Evolutionary conservation across 371 early-diverging fungal genomes (phyloP), one percentile per base, ranked within the genome.

Genomic region (Nosema muscidifuracis): DNA sequence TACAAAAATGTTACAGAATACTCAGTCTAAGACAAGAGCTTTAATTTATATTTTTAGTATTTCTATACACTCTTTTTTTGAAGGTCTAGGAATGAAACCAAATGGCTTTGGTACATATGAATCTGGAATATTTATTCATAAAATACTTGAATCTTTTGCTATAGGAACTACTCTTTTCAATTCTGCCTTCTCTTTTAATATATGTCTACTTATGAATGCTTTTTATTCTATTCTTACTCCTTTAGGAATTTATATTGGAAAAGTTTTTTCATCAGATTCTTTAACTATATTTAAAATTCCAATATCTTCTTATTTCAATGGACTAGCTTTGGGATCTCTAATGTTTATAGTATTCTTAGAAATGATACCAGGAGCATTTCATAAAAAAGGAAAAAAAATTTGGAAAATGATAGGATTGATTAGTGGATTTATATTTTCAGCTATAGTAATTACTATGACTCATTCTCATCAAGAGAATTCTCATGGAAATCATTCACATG

Each of bases 21-120:
- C 73, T 12, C 74, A 74, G 0, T 66, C 73, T 13, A 77, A 72
- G 36, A 62, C 73, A 62, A 71, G 80, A 60, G 83, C 79, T 0
- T 64, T 81, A 16, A 72, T 83, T 42, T 79, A 73, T 67, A 71
- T 84, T 36, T 24, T 76, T 6, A 77, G 80, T 1, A 74, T 84
- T 63, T 80, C 80, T 63, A 60, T 84, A 12, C 84, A 84, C 66
- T 81, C 81, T n/a, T 82, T 84, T 61, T 79, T 84, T 58, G 84
- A 84, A 68, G 84, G 84, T 18, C 51, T 84, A 28, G 81, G 62
- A 24, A 63, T 73, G 28, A 65, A 66, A 18, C 63, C 43, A 31
- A 33, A 30, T 1, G n/a, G 60, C 16, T 60, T 81, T 0, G 34
- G 38, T 1, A 78, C 76, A 43, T 75, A 77, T 70, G 57, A 76